Base-by-base conservation (phyloP, 805 yeast species). In the Ogataea ramenticola region DNA sequence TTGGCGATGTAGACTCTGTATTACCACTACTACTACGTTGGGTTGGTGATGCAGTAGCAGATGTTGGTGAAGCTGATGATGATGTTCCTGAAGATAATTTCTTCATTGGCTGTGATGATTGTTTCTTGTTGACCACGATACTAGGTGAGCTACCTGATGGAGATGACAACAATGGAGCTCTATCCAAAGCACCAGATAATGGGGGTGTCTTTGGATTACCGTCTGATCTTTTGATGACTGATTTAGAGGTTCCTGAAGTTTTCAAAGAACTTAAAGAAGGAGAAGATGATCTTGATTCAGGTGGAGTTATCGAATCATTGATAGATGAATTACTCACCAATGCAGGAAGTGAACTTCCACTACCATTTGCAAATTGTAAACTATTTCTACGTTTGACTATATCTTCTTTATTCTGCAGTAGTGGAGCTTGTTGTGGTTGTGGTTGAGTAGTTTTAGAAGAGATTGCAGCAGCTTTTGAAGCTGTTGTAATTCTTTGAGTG, bases 381-480 rank as follows among this genome's bases (percentile, higher is more conserved):
- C 61, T 56, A 39, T 54, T 53, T 43, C 62, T 47, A 36, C 56
- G 46, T 33, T 49, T 49, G 6, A 44, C 47, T n/a, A 50, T 41
- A 12, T 49, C 69, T 63, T 38, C 71, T 69, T 19, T 71, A 60
- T 37, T 62, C 39, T 27, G 57, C 41, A 43, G 46, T 27, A 17
- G 43, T 37, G 42, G 40, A 46, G n/a, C 46, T 31, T 14, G 20
- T 33, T 16, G 26, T 33, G 16, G 41, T 24, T 22, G 47, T 30
- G 42, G 19, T 46, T 41, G 27, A 38, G 44, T 20, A 43, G 49
- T 36, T 41, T 39, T 29, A 30, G 40, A 12, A 35, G 37, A 14
- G 26, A n/a, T 51, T 2, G 53, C 35, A 14, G 61, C 54, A 10
- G 63, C 63, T 10, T 38, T 27, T 8, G 50, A 40, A 3, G 60